These are phyloP conservation scores for Barbarea vulgaris DNA, from an alignment of 345 rosid species.

Conservation along the genomic window DNA sequence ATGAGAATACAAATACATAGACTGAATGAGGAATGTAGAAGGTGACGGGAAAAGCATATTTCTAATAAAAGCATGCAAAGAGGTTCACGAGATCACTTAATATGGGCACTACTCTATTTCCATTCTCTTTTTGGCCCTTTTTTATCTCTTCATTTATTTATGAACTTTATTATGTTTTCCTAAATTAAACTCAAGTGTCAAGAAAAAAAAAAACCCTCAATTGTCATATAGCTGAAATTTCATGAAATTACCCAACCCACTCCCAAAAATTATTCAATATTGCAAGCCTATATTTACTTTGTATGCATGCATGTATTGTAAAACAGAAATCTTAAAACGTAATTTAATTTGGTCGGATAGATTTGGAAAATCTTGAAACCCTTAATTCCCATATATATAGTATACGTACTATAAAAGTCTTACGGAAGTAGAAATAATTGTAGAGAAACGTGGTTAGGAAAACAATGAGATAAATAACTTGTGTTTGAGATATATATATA, in stretches of 20 bases:
- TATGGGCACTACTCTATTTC: conserved; percentile 39
- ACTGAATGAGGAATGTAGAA: conserved; percentile 29
- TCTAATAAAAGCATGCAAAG: conserved; percentile 44
- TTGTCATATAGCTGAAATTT: conserved; percentile 7
- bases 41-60: conserved; percentile 45
- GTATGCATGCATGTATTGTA: conserved; percentile 9
- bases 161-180: conserved; percentile 2
- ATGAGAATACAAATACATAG: conserved; percentile 8
- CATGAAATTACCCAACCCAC: background rate
- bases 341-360: background rate
- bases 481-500: conserved; percentile 15
- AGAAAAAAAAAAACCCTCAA: background rate
- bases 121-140: background rate
- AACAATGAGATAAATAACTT: background rate
- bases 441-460: conserved; percentile 16
- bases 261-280: background rate
- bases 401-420: conserved; percentile 27
- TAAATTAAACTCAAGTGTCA: conserved; percentile 12
- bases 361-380: conserved; percentile 14
- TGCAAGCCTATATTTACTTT: background rate
- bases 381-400: background rate
- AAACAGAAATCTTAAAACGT: background rate
- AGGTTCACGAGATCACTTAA: conserved; percentile 44
- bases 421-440: conserved; percentile 11
- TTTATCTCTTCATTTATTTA: conserved; percentile 14